These are phyloP conservation scores for Boletus vinaceobasis DNA, from an alignment of 768 basidiomycete genomes.

Conservation along the genomic window DNA sequence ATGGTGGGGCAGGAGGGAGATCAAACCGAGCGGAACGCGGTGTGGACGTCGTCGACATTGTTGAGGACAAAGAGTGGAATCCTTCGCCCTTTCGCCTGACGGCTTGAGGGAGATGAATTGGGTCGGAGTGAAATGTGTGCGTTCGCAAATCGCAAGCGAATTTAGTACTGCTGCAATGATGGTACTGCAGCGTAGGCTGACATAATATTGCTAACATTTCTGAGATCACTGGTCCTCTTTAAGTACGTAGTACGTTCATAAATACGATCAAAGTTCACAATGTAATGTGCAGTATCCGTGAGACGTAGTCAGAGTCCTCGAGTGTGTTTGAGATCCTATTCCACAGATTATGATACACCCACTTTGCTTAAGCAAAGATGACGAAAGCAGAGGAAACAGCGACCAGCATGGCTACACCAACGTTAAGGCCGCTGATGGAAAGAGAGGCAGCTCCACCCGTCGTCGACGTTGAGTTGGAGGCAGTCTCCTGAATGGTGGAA, in stretches of 20 bases:
- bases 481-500: slow-evolving; percentile 21
- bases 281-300: not conserved
- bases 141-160: not conserved
- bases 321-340: not conserved
- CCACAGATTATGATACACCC: not conserved
- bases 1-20: slow-evolving; percentile 33
- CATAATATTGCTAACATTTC: slow-evolving; percentile 11
- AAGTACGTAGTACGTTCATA: too few species aligned
- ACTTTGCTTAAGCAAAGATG: slow-evolving; percentile 29
- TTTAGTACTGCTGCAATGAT: not conserved
- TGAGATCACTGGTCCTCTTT: too few species aligned
- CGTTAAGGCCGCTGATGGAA: slow-evolving; percentile 18
- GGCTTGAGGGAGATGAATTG: not conserved
- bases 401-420: slow-evolving; percentile 29
- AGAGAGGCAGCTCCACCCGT: slow-evolving; percentile 21
- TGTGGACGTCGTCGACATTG: slow-evolving; percentile 30
- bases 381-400: slow-evolving; percentile 35
- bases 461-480: slow-evolving; percentile 22
- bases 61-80: not conserved
- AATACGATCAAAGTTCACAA: not conserved
- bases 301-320: not conserved
- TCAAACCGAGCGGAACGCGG: slow-evolving; percentile 35
- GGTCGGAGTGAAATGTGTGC: not conserved
- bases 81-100: not conserved
- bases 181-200: slow-evolving; percentile 16